Conservation (phyloP, 78 protist genomes). For the slime mould (Dictyostelium discoideum) region dicty_2.7 NC_007089.4:4157001-4157500, state of each 20-base stretch:
- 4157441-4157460: conserved; percentile 13
- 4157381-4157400: not conserved
- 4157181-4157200: conserved; percentile 7
- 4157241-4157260: too few species aligned
- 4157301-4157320: not conserved
- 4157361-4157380: conserved; percentile 30
- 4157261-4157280: too few species aligned
- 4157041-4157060: conserved; percentile 23
- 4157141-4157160: conserved; percentile 21
- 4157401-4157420: conserved; percentile 17
- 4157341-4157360: not conserved
- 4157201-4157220: conserved; percentile 28
- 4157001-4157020: conserved; percentile 1
- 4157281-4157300: too few species aligned
- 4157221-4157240: conserved; percentile 2
- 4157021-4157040: conserved; percentile 20
- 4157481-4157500: not conserved
- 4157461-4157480: conserved; percentile 20
- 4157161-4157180: not conserved
- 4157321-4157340: too few species aligned
- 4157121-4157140: conserved; percentile 8
- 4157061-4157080: conserved; percentile 6
- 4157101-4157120: conserved; percentile 11
- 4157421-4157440: conserved; percentile 3
- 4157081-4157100: conserved; percentile 16